A percentile compares a stretch with the other conserved stretches of the same genome.
Conservation (phyloP, 164 flowering plant genomes). For the Malania oleifera region DNA sequence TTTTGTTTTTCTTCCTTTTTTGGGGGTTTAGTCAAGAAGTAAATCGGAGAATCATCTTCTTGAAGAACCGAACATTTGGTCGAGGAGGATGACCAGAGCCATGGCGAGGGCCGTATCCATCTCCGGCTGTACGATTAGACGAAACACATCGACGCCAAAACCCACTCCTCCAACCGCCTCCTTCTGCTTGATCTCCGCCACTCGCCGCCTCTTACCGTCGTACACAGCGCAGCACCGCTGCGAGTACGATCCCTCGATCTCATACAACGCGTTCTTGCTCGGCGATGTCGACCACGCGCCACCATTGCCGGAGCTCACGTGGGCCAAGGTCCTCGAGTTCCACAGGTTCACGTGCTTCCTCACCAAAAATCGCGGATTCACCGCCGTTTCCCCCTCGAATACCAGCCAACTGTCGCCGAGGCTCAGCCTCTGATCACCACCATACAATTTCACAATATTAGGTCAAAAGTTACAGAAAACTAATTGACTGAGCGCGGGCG, state of each 20-base stretch:
- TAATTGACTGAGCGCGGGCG: too few relatives aligned
- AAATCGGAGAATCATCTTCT: constrained; percentile 12
- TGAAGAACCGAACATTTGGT: constrained; percentile 66
- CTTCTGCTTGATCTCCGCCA: constrained; percentile 64
- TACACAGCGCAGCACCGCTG: constrained; percentile 52
- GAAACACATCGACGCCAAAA: constrained; percentile 67
- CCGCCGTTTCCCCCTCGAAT: constrained; percentile 51
- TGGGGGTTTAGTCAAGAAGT: too few relatives aligned
- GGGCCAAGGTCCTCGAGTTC: constrained; percentile 38
- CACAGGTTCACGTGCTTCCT: constrained; percentile 44
- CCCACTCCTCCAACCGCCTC: constrained; percentile 51
- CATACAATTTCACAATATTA: not conserved
- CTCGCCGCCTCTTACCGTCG: constrained; percentile 36
- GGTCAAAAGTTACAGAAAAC: too few relatives aligned
- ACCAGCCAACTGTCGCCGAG: constrained; percentile 57
- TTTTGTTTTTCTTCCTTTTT: too few relatives aligned
- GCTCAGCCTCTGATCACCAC: constrained; percentile 49
- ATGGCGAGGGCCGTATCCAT: constrained; percentile 54
- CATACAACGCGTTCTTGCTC: constrained; percentile 22
- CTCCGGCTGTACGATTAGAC: constrained; percentile 49
- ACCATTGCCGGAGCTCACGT: constrained; percentile 20
- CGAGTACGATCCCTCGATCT: constrained; percentile 60
- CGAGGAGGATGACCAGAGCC: constrained; percentile 70
- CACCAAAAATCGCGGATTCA: constrained; percentile 36
- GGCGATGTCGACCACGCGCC: not conserved